phyloP scores from a whole-genome alignment of 768 basidiomycete genomes.

The Butyriboletus loyo region DNA sequence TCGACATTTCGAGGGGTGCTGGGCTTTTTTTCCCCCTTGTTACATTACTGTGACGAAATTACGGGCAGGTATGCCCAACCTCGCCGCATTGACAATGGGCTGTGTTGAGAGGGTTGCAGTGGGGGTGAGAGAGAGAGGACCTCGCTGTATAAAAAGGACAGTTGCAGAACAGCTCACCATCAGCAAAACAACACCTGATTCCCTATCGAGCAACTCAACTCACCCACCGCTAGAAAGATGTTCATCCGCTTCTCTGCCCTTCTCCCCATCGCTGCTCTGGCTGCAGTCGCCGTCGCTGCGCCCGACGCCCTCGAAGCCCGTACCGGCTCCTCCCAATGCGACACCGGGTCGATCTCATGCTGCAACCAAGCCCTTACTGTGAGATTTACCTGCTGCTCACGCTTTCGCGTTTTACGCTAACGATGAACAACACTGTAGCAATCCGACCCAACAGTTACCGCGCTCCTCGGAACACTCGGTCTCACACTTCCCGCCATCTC shows the following conservation, averaged over 20 bases:
- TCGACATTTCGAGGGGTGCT: too few species aligned
- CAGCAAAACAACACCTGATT: background rate
- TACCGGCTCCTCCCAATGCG: too few species aligned
- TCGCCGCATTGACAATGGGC: background rate
- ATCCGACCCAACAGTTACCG: background rate
- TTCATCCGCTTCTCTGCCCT: constrained; percentile 2
- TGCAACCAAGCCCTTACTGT: background rate
- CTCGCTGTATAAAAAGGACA: background rate
- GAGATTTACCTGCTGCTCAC: background rate
- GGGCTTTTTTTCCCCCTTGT: background rate
- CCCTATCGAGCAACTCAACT: background rate
- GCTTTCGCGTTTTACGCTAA: background rate
- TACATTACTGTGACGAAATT: background rate
- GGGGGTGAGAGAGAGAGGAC: background rate
- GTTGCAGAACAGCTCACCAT: background rate
- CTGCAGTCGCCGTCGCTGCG: constrained; percentile 1
- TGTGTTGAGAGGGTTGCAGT: background rate
- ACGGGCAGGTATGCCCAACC: background rate
- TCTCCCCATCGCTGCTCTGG: constrained; percentile 10
- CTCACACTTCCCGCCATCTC: background rate
- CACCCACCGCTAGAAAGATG: constrained; percentile 2
- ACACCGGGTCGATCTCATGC: constrained; percentile 7
- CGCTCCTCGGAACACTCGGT: background rate
- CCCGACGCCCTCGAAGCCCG: background rate
- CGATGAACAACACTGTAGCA: background rate